Evolutionary conservation across 768 basidiomycete species (phyloP).

Genomic region (Boletus sensibilis): DNA sequence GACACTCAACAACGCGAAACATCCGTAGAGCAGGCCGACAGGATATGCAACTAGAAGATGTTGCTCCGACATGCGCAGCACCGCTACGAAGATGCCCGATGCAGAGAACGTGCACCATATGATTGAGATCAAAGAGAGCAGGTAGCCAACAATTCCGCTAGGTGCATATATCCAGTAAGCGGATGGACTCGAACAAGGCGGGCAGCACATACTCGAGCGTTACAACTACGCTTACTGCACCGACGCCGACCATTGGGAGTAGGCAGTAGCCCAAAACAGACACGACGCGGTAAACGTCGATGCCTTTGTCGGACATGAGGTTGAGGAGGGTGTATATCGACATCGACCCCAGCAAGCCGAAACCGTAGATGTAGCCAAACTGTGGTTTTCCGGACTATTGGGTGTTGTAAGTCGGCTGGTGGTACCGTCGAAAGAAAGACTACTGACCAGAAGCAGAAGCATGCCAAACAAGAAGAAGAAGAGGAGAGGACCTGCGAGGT

Average conservation of each 20-base stretch:
- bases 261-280: conserved; percentile 97
- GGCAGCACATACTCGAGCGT: conserved; percentile 74
- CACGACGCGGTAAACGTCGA: conserved; percentile 92
- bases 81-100: conserved; percentile 92
- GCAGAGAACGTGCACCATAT: conserved; percentile 98
- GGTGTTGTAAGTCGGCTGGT: neutral
- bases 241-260: conserved; percentile 93
- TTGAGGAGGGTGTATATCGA: conserved; percentile 95
- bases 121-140: conserved; percentile 79
- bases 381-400: conserved; percentile 94
- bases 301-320: conserved; percentile 92
- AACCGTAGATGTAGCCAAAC: conserved; percentile 98
- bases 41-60: conserved; percentile 95
- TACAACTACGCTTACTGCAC: conserved; percentile 82
- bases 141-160: conserved; percentile 83
- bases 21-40: conserved; percentile 89
- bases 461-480: conserved; percentile 95
- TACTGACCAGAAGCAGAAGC: conserved; percentile 84
- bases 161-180: conserved; percentile 2
- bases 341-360: conserved; percentile 89
- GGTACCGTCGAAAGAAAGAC: neutral
- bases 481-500: conserved; percentile 92
- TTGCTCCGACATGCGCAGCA: conserved; percentile 94
- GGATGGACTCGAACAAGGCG: neutral
- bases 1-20: conserved; percentile 90